A percentile compares a stretch with the other conserved stretches of the same genome.
Evolutionary conservation across 2,329 filamentous ascomycete genomes (phyloP).

Genomic region (Alternaria panax): DNA sequence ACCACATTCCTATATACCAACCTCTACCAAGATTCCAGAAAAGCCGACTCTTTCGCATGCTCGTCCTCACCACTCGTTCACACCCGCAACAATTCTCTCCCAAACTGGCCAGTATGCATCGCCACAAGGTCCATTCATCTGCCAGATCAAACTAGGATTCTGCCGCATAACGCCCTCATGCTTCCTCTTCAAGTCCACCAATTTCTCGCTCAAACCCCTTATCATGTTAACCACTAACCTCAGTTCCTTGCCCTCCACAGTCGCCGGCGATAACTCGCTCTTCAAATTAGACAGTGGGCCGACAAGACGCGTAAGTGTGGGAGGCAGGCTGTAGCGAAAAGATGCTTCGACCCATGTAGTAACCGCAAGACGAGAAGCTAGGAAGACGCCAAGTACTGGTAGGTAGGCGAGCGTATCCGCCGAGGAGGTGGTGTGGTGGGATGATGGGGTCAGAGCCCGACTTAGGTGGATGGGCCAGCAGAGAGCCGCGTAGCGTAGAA

Average conservation of each 20-base stretch:
- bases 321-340: slow-evolving; percentile 40
- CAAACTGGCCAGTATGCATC: slow-evolving; percentile 28
- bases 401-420: slow-evolving; percentile 28
- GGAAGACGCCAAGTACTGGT: slow-evolving; percentile 32
- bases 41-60: neutral
- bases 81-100: slow-evolving; percentile 8
- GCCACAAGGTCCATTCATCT: slow-evolving; percentile 17
- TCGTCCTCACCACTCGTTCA: neutral
- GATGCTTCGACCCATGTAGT: slow-evolving; percentile 46
- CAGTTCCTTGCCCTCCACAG: slow-evolving; percentile 35
- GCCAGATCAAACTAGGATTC: slow-evolving; percentile 43
- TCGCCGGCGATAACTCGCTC: slow-evolving; percentile 30
- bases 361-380: slow-evolving; percentile 35
- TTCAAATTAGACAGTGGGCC: slow-evolving; percentile 33
- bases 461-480: slow-evolving; percentile 45
- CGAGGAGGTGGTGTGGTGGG: neutral
- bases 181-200: slow-evolving; percentile 34
- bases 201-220: slow-evolving; percentile 31
- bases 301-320: slow-evolving; percentile 39
- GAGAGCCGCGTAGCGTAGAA: slow-evolving; percentile 41
- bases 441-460: slow-evolving; percentile 27
- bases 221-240: slow-evolving; percentile 32
- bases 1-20: neutral
- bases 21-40: neutral
- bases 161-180: slow-evolving; percentile 27